Conservation (phyloP, 2,329 filamentous ascomycete species). For the Pseudocercospora fuligena region DNA sequence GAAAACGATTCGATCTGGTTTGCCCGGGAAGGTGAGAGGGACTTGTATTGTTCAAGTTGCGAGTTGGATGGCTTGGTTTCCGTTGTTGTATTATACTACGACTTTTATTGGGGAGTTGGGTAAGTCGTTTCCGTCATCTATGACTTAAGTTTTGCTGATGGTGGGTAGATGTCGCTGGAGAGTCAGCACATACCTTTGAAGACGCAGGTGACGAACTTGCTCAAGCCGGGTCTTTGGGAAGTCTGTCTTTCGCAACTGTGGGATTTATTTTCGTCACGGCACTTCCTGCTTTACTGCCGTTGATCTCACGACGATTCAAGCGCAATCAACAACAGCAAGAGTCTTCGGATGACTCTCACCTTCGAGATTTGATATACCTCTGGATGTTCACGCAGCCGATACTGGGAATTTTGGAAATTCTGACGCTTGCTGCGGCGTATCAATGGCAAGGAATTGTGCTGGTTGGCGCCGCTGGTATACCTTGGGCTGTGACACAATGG, state of each 20-base stretch:
- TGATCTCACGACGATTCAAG: slow-evolving; percentile 7
- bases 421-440: slow-evolving; percentile 25
- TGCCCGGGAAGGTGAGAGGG: slow-evolving; percentile 22
- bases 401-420: slow-evolving; percentile 25
- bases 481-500: slow-evolving; percentile 32
- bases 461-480: slow-evolving; percentile 23
- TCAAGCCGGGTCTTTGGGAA: slow-evolving; percentile 27
- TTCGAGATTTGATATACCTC: slow-evolving; percentile 24
- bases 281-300: slow-evolving; percentile 20
- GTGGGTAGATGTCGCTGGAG: slow-evolving; percentile 10
- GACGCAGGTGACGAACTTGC: slow-evolving; percentile 23
- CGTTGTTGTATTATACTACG: slow-evolving; percentile 30
- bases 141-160: not conserved
- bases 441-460: slow-evolving; percentile 32
- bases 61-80: slow-evolving; percentile 31
- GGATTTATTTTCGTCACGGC: slow-evolving; percentile 27
- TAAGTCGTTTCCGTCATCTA: slow-evolving; percentile 2
- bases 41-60: slow-evolving; percentile 26
- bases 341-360: not conserved
- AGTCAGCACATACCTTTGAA: not conserved
- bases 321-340: not conserved
- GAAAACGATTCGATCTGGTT: slow-evolving; percentile 13
- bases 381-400: slow-evolving; percentile 28
- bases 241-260: slow-evolving; percentile 28
- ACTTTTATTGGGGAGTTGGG: slow-evolving; percentile 32